Evolutionary conservation across 345 rosid genomes (phyloP).

Genomic region (Passiflora organensis): DNA sequence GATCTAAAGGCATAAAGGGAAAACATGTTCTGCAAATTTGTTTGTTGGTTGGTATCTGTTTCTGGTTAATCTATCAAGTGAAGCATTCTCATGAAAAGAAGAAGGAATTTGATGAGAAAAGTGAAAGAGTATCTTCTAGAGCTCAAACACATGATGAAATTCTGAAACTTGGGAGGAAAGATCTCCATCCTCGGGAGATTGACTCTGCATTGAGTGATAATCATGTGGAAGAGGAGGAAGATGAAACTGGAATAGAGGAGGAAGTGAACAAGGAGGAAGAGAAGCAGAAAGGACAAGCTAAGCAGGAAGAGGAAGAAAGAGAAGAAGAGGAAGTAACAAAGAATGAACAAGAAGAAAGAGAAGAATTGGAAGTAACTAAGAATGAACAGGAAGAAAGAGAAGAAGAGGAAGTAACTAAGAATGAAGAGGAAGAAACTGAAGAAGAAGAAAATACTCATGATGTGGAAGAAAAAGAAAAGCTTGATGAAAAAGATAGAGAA

Average conservation of each 20-base stretch:
- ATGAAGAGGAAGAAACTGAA: slow-evolving; percentile 24
- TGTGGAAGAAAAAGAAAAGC: too few species aligned
- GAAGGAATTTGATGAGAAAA: slow-evolving; percentile 59
- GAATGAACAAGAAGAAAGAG: slow-evolving; percentile 24
- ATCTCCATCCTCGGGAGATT: slow-evolving; percentile 43
- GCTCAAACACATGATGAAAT: slow-evolving; percentile 24
- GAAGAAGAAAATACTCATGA: slow-evolving; percentile 22
- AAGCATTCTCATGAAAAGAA: slow-evolving; percentile 87
- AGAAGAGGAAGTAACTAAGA: slow-evolving; percentile 13
- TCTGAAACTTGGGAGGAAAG: slow-evolving; percentile 71
- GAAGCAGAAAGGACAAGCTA: slow-evolving; percentile 29
- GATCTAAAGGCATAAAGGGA: slow-evolving; percentile 58
- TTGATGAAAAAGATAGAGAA: slow-evolving; percentile 13
- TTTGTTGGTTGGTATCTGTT: slow-evolving; percentile 68
- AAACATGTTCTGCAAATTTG: slow-evolving; percentile 77
- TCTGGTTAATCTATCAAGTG: slow-evolving; percentile 88
- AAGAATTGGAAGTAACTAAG: slow-evolving; percentile 29
- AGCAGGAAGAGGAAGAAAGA: slow-evolving; percentile 30
- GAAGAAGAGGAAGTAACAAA: slow-evolving; percentile 30
- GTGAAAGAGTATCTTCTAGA: slow-evolving; percentile 26
- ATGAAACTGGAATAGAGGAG: slow-evolving; percentile 3
- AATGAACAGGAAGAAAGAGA: slow-evolving; percentile 16
- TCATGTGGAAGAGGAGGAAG: slow-evolving; percentile 32
- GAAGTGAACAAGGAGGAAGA: slow-evolving; percentile 30
- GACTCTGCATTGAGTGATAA: slow-evolving; percentile 31